Percentiles rank a stretch among this genome's conserved stretches.
These are phyloP conservation scores for Glomus cerebriforme DNA, from an alignment of 192 early-diverging fungal genomes.

Conservation along the genomic window DNA sequence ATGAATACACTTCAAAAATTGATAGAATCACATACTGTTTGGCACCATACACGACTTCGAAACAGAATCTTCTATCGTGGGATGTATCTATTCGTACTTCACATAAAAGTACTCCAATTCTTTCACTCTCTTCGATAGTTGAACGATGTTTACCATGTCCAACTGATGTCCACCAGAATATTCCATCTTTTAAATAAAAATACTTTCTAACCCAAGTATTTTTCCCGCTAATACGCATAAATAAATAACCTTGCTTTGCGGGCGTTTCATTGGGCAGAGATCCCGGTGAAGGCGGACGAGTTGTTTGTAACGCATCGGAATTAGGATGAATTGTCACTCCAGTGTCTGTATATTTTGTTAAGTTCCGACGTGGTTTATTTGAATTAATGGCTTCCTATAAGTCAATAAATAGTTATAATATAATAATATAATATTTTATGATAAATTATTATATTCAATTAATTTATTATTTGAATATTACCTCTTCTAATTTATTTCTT, in stretches of 20 bases:
- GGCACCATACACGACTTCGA: constrained; percentile 61
- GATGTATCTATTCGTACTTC: constrained; percentile 50
- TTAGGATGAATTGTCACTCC: background rate
- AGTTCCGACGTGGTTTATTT: constrained; percentile 7
- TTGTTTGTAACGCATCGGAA: background rate
- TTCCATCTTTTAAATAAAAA: constrained; percentile 64
- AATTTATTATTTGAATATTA: constrained; percentile 1
- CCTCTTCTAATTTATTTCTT: constrained; percentile 34
- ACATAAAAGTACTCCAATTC: constrained; percentile 60
- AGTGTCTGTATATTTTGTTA: background rate
- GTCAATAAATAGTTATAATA: background rate
- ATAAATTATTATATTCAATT: too few species aligned
- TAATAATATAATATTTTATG: too few species aligned
- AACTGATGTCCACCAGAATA: constrained; percentile 51
- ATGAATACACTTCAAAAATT: background rate
- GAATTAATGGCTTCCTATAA: constrained; percentile 14
- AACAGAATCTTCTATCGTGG: constrained; percentile 72
- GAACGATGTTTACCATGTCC: constrained; percentile 51
- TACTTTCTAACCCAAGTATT: constrained; percentile 60
- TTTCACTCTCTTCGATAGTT: constrained; percentile 51
- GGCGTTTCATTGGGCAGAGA: constrained; percentile 30
- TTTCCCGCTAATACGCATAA: constrained; percentile 52
- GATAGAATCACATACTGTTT: constrained; percentile 55
- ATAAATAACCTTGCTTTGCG: constrained; percentile 71
- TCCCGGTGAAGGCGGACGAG: background rate